A percentile compares a stretch with the other conserved stretches of the same genome.
phyloP scores from a whole-genome alignment of 2,329 filamentous ascomycete species.

The Dothistroma pini region DNA sequence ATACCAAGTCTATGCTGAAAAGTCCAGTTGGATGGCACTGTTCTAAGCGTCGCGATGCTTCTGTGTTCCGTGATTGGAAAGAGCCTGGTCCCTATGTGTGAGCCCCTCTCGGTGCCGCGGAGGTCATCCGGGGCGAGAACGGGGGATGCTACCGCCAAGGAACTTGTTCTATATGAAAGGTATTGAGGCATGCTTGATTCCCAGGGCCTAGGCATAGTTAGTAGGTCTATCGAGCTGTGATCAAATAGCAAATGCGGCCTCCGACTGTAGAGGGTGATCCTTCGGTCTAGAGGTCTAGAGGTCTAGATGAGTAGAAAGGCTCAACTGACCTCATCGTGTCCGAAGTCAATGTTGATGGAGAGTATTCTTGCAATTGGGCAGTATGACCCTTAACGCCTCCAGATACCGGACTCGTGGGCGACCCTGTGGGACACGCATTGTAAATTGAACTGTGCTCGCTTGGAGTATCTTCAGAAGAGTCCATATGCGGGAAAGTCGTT shows the following conservation, averaged over 20 bases:
- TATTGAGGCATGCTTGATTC: no score
- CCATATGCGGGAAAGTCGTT: background rate
- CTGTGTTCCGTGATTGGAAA: conserved; percentile 44
- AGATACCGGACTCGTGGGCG: background rate
- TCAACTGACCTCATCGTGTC: no score
- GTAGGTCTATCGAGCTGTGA: no score
- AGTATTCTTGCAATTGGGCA: background rate
- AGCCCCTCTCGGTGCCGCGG: background rate
- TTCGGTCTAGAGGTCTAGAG: no score
- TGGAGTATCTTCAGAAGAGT: conserved; percentile 21
- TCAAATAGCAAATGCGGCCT: no score
- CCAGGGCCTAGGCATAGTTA: no score
- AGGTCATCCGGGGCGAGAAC: background rate
- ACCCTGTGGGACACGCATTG: conserved; percentile 11
- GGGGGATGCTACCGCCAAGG: background rate
- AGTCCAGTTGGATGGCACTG: conserved; percentile 30
- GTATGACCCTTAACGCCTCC: conserved; percentile 5
- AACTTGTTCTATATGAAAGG: no score
- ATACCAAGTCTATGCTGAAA: conserved; percentile 21
- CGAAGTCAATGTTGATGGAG: no score
- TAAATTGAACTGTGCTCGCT: conserved; percentile 27
- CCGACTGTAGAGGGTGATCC: no score
- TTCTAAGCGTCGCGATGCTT: conserved; percentile 41
- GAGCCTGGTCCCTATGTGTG: conserved; percentile 35
- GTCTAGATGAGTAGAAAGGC: no score